phyloP scores from a whole-genome alignment of 805 yeast species.

The Metschnikowia orientalis region DNA sequence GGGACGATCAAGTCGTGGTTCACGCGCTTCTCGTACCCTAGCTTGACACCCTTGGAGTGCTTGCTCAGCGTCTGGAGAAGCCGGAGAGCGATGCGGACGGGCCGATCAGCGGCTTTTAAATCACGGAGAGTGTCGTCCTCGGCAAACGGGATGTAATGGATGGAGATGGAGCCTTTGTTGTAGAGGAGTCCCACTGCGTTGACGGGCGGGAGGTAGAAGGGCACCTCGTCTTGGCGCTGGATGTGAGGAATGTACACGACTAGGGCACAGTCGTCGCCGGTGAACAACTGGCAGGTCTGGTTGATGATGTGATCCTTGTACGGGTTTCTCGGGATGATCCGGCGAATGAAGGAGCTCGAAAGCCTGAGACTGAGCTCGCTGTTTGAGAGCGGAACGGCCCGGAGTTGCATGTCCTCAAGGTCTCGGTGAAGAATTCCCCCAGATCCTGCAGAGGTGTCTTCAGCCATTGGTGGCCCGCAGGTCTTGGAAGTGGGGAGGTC shows the following conservation, averaged over 20 bases:
- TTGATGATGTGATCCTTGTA: conserved; percentile 76
- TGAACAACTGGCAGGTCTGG: conserved; percentile 70
- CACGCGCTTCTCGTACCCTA: conserved; percentile 84
- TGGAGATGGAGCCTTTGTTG: conserved; percentile 47
- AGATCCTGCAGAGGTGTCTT: conserved; percentile 10
- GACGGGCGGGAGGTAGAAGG: conserved; percentile 87
- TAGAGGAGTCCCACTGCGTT: conserved; percentile 69
- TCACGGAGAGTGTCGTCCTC: conserved; percentile 18
- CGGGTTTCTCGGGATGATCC: conserved; percentile 90
- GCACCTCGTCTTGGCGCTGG: conserved; percentile 52
- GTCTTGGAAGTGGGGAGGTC: conserved; percentile 28
- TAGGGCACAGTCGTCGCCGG: conserved; percentile 40
- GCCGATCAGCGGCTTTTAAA: conserved; percentile 51
- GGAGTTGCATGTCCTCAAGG: conserved; percentile 30
- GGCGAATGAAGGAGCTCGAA: conserved; percentile 59
- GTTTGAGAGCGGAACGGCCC: conserved; percentile 25
- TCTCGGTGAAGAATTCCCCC: conserved; percentile 26
- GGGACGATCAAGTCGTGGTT: conserved; percentile 84
- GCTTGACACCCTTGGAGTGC: conserved; percentile 78
- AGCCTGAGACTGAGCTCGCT: conserved; percentile 25
- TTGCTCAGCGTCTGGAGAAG: conserved; percentile 74
- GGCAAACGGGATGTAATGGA: conserved; percentile 69
- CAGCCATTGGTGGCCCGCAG: conserved; percentile 5
- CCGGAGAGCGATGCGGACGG: conserved; percentile 77
- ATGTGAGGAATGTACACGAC: conserved; percentile 81